These are phyloP conservation scores for Trichoderma sp. DNA, from an alignment of 2,329 filamentous ascomycete species.

Conservation along the genomic window DNA sequence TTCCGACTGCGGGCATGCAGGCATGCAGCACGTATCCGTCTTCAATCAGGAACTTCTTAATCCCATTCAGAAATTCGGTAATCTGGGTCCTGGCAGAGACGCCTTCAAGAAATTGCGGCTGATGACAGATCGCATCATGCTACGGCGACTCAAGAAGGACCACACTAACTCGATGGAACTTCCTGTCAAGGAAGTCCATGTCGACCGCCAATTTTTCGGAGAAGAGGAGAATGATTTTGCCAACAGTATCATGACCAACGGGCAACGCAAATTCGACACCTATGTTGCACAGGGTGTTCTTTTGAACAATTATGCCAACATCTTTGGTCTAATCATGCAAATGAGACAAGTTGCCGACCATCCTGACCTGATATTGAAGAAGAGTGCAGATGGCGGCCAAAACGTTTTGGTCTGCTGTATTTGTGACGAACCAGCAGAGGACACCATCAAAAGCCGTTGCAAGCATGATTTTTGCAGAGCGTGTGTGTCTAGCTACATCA, in stretches of 20 bases:
- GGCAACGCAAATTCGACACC: slow-evolving; percentile 85
- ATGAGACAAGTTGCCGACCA: slow-evolving; percentile 98
- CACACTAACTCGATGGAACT: slow-evolving; percentile 94
- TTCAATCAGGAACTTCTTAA: slow-evolving; percentile 96
- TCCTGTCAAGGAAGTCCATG: slow-evolving; percentile 86
- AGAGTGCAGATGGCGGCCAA: slow-evolving; percentile 78
- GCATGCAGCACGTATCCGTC: slow-evolving; percentile 51
- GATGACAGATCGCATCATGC: slow-evolving; percentile 91
- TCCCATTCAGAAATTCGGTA: slow-evolving; percentile 66
- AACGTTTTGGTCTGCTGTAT: slow-evolving; percentile 91
- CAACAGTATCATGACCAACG: slow-evolving; percentile 90
- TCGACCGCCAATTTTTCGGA: slow-evolving; percentile 94
- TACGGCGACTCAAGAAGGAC: slow-evolving; percentile 90
- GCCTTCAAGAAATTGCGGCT: slow-evolving; percentile 81
- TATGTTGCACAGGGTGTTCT: slow-evolving; percentile 93
- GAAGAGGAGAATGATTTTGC: slow-evolving; percentile 96
- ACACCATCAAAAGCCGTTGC: slow-evolving; percentile 87
- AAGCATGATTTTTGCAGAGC: slow-evolving; percentile 67
- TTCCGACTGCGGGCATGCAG: slow-evolving; percentile 53
- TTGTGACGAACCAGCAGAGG: slow-evolving; percentile 93
- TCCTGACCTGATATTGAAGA: slow-evolving; percentile 89
- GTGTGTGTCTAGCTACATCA: slow-evolving; percentile 55
- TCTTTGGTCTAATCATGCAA: slow-evolving; percentile 98
- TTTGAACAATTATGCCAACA: slow-evolving; percentile 97
- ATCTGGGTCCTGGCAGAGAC: slow-evolving; percentile 56